Base-by-base conservation (phyloP, 148 eudicot genomes). In the Hydrangea macrophylla region DNA sequence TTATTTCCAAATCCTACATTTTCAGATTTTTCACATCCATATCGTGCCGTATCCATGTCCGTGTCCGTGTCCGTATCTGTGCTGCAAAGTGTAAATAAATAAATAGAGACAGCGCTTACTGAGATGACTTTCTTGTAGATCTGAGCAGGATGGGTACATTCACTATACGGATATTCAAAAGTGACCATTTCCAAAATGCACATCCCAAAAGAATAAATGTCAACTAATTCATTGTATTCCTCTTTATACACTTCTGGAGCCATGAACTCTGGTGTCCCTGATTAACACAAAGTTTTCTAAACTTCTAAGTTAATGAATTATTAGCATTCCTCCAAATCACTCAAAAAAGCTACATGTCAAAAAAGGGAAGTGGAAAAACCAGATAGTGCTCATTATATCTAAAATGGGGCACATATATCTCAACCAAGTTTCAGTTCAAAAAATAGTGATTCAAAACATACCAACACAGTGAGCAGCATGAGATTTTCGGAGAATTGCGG, bases 401-500 rank as follows among this genome's bases (percentile, higher is more conserved):
- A 6, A 3, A 51, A 1, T 23, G 30, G 23, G 24, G 20, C 32
- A 1, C 35, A 35, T 26, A 71, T 9, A 33, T 0, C 18, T 30
- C n/a, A 40, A 68, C 40, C 23, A 56, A 65, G 31, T 45, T 58
- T 50, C 57, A 23, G 51, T 51, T 65, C 58, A 10, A 50, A 15
- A 6, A 44, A 2, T 17, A 17, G n/a, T 7, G 31, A 37, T n/a
- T 27, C 24, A 28, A 69, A 35, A 58, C 82, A 60, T 83, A 91
- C 97, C 97, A 73, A 91, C 97, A 84, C 97, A 91, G 63, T 80
- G 94, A 76, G 94, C 94, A 69, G 87, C 94, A 69, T 84, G 85
- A 26, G 97, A 88, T 70, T 91, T 88, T 42, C 82, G 80, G 58
- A 91, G 89, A 54, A 91, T 83, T 0, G 94, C 97, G 28, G 97